Evolutionary conservation across 148 eudicot species (phyloP).

Genomic region (Salicornia ramosissima): DNA sequence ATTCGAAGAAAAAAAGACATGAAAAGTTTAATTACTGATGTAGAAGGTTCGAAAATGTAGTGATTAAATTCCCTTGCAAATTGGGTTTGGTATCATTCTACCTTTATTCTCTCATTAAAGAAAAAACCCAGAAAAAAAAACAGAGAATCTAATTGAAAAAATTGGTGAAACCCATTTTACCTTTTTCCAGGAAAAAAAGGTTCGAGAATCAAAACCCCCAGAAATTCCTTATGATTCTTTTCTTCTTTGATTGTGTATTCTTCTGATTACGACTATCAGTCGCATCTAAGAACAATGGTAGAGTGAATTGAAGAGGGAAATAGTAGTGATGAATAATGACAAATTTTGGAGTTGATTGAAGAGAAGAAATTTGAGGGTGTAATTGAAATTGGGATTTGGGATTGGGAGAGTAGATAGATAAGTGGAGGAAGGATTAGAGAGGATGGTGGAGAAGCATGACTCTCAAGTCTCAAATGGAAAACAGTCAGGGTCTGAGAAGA

Average conservation of each 20-base stretch:
- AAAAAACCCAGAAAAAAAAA: conserved; percentile 12
- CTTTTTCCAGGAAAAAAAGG: conserved; percentile 20
- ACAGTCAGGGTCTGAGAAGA: background rate
- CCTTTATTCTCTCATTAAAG: background rate
- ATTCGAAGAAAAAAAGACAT: background rate
- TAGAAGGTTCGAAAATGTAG: conserved; percentile 8
- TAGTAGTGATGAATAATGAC: no score
- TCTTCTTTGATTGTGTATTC: conserved; percentile 2
- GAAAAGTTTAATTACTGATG: conserved; percentile 4
- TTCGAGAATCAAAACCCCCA: conserved; percentile 6
- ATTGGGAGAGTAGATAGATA: background rate
- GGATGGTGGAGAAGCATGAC: conserved; percentile 30
- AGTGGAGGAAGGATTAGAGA: background rate
- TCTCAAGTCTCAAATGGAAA: conserved; percentile 28
- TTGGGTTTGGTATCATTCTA: conserved; percentile 27
- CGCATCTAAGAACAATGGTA: conserved; percentile 13
- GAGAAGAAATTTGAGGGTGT: background rate
- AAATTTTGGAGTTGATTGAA: no score
- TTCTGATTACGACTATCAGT: background rate
- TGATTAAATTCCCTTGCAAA: conserved; percentile 3
- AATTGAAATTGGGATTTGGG: conserved; percentile 5
- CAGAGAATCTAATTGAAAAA: background rate
- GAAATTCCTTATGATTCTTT: conserved; percentile 2
- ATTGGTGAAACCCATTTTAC: conserved; percentile 9
- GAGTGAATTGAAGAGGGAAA: background rate